These are phyloP conservation scores for Cladosporium oxysporum DNA, from an alignment of 2,329 filamentous ascomycete species.

Conservation along the genomic window DNA sequence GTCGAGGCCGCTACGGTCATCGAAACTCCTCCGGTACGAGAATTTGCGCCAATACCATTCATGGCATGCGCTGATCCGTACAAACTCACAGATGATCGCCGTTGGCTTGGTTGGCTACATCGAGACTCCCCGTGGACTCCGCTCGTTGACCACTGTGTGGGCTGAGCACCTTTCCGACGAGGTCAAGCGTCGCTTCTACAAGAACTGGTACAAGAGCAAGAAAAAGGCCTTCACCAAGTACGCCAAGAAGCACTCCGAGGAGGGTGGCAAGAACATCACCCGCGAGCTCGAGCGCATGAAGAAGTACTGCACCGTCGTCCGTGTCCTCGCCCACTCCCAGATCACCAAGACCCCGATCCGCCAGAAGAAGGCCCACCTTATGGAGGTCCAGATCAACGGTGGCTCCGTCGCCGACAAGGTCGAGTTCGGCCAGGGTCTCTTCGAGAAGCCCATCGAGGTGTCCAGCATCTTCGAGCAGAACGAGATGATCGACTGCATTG, in stretches of 20 bases:
- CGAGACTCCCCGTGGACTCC: slow-evolving; percentile 98
- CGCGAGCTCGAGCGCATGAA: slow-evolving; percentile 99
- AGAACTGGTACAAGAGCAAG: slow-evolving; percentile 99
- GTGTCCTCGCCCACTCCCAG: slow-evolving; percentile 98
- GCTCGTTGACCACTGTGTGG: slow-evolving; percentile 99
- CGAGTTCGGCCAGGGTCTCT: slow-evolving; percentile 88
- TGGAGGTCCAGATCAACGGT: slow-evolving; percentile 99
- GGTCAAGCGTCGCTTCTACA: slow-evolving; percentile 99
- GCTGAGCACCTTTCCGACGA: slow-evolving; percentile 99
- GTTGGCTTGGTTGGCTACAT: slow-evolving; percentile 99
- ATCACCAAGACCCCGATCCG: slow-evolving; percentile 99
- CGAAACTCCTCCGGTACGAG: slow-evolving; percentile 83
- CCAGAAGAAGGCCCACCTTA: slow-evolving; percentile 99
- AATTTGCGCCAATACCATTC: slow-evolving; percentile 58
- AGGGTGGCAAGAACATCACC: slow-evolving; percentile 83
- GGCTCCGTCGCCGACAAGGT: slow-evolving; percentile 96
- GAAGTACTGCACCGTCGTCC: slow-evolving; percentile 99
- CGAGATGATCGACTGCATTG: slow-evolving; percentile 99
- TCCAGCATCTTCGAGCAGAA: slow-evolving; percentile 97
- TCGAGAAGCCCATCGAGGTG: slow-evolving; percentile 98
- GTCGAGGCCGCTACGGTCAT: slow-evolving; percentile 86
- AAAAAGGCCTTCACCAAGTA: slow-evolving; percentile 99
- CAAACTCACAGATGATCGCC: slow-evolving; percentile 82
- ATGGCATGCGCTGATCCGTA: slow-evolving; percentile 57
- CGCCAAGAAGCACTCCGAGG: slow-evolving; percentile 99